Evolutionary conservation across 2,329 filamentous ascomycete genomes (phyloP), one percentile per base, ranked within the genome.

Genomic region (Trichophyton simii): DNA sequence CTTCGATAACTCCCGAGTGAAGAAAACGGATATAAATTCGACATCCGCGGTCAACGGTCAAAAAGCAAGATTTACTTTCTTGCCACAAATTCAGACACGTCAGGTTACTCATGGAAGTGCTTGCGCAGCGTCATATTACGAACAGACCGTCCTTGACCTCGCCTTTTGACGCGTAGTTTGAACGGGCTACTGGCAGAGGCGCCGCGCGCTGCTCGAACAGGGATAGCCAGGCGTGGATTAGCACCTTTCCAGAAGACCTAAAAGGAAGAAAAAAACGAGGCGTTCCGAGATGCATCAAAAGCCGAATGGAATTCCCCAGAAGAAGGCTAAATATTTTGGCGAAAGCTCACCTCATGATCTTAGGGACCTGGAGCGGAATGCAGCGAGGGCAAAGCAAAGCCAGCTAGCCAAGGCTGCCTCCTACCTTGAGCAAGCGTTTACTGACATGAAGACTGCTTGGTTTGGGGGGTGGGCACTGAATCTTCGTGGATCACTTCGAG

Each of bases 401-500:
- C 61, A 62, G 38, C 46, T 62, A 20, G 61, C 61, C 31, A 57
- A 60, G 31, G 61, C 61, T 15, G 61, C 61, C 6, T 57, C 61
- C 13, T 60, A 57, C 31, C 58, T 44, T n/a, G 41, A 44, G 41
- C 15, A 44, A n/a, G 41, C 41, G n/a, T 44, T 44, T 6, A 6
- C 15, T 15, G n/a, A n/a, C 3, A 20, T n/a, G n/a, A 44, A 44
- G n/a, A 44, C 41, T 44, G 41, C 41, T 44, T 44, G 41, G 41
- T 44, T 44, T 44, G 41, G 41, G 15, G 41, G 41, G 18, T 44
- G 41, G 7, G 41, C 41, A 18, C n/a, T 44, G n/a, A 44, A 44
- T 20, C n/a, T 44, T 6, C 41, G 7, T 2, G 41, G 41, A 20
- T 44, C 41, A 44, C 15, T 7, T 18, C 41, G 41, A 7, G 41